These are phyloP conservation scores for Abortiporus biennis DNA, from an alignment of 1,284 basidiomycete genomes.

Conservation along the genomic window DNA sequence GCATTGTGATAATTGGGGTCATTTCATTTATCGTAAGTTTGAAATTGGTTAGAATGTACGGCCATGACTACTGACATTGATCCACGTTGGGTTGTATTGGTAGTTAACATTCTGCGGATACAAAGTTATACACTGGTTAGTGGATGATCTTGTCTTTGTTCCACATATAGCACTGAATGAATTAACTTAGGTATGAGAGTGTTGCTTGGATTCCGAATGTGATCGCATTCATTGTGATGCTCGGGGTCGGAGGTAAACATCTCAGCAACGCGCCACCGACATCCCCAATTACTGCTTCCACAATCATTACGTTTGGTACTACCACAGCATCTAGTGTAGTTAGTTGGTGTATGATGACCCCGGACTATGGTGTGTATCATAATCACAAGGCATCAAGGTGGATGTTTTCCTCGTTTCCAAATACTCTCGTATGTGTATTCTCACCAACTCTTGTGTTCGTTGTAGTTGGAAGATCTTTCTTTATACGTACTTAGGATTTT, in stretches of 20 bases:
- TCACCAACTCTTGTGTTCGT: no score
- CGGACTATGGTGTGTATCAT: constrained; percentile 61
- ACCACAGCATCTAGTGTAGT: constrained; percentile 39
- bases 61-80: not conserved
- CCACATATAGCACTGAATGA: not conserved
- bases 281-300: constrained; percentile 21
- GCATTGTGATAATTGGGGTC: constrained; percentile 74
- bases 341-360: constrained; percentile 52
- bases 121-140: constrained; percentile 51
- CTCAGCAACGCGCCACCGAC: constrained; percentile 22
- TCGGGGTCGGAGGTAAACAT: constrained; percentile 54
- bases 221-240: constrained; percentile 59
- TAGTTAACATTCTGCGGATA: constrained; percentile 58
- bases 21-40: constrained; percentile 49
- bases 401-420: no score
- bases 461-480: constrained; percentile 47
- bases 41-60: not conserved
- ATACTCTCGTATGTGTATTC: no score
- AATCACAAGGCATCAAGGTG: constrained; percentile 40
- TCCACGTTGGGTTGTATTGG: not conserved
- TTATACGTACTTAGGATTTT: constrained; percentile 62
- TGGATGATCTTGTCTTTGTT: not conserved
- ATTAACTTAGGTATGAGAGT: constrained; percentile 40
- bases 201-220: constrained; percentile 65
- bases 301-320: constrained; percentile 20